phyloP scores from a whole-genome alignment of 352 stramenopile species.

The Aphanomyces astaci region DNA sequence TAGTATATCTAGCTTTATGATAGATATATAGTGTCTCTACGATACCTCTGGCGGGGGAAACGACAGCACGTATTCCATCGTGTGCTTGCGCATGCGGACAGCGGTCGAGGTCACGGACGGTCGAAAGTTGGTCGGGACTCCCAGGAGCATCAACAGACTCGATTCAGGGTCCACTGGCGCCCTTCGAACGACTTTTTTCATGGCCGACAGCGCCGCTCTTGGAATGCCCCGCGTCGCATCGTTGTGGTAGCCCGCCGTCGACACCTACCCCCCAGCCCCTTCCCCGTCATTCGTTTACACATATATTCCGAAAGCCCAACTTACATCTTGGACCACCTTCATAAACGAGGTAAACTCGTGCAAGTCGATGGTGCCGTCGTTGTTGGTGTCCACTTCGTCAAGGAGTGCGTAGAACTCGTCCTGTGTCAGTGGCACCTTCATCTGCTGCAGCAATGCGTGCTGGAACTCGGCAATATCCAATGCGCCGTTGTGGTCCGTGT shows the following conservation, averaged over 20 bases:
- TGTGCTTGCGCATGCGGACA: slow-evolving; percentile 48
- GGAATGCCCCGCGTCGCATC: slow-evolving; percentile 14
- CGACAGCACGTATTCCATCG: slow-evolving; percentile 56
- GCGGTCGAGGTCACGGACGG: slow-evolving; percentile 51
- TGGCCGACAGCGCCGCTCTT: slow-evolving; percentile 39
- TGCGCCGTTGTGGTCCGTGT: slow-evolving; percentile 53
- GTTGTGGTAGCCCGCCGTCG: slow-evolving; percentile 20
- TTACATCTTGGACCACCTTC: slow-evolving; percentile 50
- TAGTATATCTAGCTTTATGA: too few species aligned
- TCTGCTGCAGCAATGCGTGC: slow-evolving; percentile 61
- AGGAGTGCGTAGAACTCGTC: slow-evolving; percentile 64
- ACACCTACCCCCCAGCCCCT: neutral
- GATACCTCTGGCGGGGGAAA: slow-evolving; percentile 56
- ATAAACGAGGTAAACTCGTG: slow-evolving; percentile 72
- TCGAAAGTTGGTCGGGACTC: slow-evolving; percentile 70
- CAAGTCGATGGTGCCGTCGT: slow-evolving; percentile 53
- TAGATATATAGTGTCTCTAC: too few species aligned
- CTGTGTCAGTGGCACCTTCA: slow-evolving; percentile 62
- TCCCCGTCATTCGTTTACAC: too few species aligned
- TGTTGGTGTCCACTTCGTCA: slow-evolving; percentile 57
- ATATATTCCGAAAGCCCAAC: neutral
- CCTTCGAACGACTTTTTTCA: slow-evolving; percentile 69
- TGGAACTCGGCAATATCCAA: slow-evolving; percentile 71
- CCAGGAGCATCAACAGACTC: slow-evolving; percentile 65
- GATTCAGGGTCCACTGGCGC: slow-evolving; percentile 57